Base-by-base conservation (phyloP, 768 basidiomycete species). In the Calocybe indica region DNA sequence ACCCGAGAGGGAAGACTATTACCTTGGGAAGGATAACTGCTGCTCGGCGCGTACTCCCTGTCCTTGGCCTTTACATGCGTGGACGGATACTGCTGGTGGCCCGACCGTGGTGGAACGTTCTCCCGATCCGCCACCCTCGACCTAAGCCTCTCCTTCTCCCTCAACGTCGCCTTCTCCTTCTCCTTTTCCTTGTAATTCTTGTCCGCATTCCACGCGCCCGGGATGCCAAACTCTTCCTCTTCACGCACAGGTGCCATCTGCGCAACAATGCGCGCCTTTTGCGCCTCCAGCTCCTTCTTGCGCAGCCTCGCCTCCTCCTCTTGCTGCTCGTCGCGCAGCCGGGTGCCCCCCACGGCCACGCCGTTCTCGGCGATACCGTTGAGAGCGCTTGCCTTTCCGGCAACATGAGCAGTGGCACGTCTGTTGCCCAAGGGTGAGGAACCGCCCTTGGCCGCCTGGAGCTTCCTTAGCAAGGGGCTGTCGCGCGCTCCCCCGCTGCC, bases 231-330 rank as follows among this genome's bases (percentile, higher is more conserved):
- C 22, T 71, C 69, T 11, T 63, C 64, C 47, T 74, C 74, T 40
- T 78, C 74, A 45, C 66, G 64, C 13, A 72, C 72, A 15, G 85
- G 85, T 3, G 82, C 89, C 92, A 94, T 94, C 71, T 94, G 90
- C 42, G 90, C 88, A 1, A 95, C 92, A 50, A 95, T 93, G 47
- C 92, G 75, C 41, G 92, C 92, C 67, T 95, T 95, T 68, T 93
- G 92, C 8, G 81, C 80, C 62, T 92, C 92, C 34, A 94, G 69
- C 65, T 92, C 90, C 65, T 91, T 87, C 68, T 71, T 77, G 62
- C 69, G 70, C 53, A 59, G 52, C 42, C 70, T 58, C 51, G 60
- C 52, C 44, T 69, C 67, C 51, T 69, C 68, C 45, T 66, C 65
- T 43, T 46, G 40, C 28, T 56, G 54, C 30, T 56, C 54, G 6